Evolutionary conservation across 371 early-diverging fungal species (phyloP), one percentile per base, ranked within the genome.

Genomic region (Mucor mucedo): DNA sequence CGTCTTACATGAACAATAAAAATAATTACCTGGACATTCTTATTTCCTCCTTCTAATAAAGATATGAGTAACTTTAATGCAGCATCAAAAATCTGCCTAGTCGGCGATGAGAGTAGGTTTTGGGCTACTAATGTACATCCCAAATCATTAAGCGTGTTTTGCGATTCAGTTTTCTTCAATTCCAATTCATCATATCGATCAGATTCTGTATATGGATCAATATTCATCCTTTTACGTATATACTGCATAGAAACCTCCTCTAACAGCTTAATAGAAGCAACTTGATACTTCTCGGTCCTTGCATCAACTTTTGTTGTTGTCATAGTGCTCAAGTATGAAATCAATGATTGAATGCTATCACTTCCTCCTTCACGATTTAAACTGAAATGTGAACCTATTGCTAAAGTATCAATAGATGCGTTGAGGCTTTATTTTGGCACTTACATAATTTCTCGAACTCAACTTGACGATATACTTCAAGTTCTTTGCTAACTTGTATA

Each of bases 31-130:
- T 85, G 86, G 5, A 84, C 81, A 29, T 72, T 72, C 39, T 75
- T 77, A 56, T 86, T 86, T 2, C 86, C 86, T n/a, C 86, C 86
- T 45, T 83, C 84, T 8, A 86, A 65, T 10, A 86, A 56, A 3
- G 79, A 78, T 21, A 84, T 84, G 32, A 86, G 49, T 5, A 82
- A 54, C 13, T 75, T 68, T 11, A 84, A 54, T 0, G 84, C 72
- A 21, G 82, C 72, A 9, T 76, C 70, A 59, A 80, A 73, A 5
- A 84, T 70, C 3, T 62, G 68, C 7, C 57, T 58, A 29, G 76
- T 41, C 2, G 82, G 79, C 0, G 80, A 80, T 0, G 84, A 83
- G 6, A 84, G 54, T 32, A 86, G 53, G n/a, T 77, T 69, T 57
- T 86, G 83, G 2, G 83, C 79, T 47, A 86, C 83, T 16, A 84